Conservation (phyloP, 495 filamentous ascomycete species). For the Podospora bellae-mahoneyi region DNA sequence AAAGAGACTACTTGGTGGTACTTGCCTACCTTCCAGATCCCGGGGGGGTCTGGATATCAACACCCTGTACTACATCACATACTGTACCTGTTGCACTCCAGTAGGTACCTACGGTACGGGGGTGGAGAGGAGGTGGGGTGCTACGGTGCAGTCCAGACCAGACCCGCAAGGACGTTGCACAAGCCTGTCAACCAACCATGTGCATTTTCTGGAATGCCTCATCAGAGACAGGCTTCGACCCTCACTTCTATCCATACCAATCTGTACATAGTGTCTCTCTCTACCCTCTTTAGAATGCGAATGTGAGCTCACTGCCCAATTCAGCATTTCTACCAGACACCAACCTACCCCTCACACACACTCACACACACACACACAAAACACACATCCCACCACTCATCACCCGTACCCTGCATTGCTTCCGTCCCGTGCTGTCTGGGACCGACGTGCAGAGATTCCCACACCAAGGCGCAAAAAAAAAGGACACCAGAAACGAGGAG, state of each 20-base stretch:
- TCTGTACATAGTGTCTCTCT: not conserved
- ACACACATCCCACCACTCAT: not conserved
- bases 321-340: not conserved
- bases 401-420: not conserved
- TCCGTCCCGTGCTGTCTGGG: not conserved
- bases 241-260: too few relatives aligned
- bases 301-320: not conserved
- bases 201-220: constrained; percentile 12
- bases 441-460: not conserved
- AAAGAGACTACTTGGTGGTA: not conserved
- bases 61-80: not conserved
- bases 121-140: not conserved
- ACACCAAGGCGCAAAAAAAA: not conserved
- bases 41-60: too few relatives aligned
- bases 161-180: constrained; percentile 11
- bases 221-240: not conserved
- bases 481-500: not conserved
- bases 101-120: too few relatives aligned
- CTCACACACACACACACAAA: not conserved
- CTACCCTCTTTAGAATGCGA: not conserved
- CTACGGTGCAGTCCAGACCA: not conserved
- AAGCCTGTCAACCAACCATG: constrained; percentile 8
- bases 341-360: not conserved
- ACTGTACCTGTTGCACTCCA: not conserved
- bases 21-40: not conserved